Percentiles rank a stretch among this genome's conserved stretches.
phyloP scores from a whole-genome alignment of 2,329 filamentous ascomycete species.

The Aspergillus nomiae region DNA sequence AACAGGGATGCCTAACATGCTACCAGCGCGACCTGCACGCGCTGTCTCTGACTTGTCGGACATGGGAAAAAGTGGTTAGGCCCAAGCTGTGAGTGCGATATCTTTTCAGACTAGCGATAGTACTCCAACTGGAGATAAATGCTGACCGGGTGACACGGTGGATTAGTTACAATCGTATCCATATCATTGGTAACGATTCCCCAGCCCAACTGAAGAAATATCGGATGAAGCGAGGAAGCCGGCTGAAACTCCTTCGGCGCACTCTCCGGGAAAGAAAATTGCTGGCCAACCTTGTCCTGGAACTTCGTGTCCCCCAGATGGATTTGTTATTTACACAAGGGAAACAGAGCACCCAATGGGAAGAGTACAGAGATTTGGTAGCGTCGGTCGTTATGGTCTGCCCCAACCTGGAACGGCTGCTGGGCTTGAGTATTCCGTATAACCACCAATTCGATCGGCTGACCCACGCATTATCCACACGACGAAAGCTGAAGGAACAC shows the following conservation, averaged over 20 bases:
- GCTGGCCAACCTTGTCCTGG: conserved; percentile 55
- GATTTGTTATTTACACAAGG: conserved; percentile 44
- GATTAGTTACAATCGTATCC: conserved; percentile 51
- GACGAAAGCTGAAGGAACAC: conserved; percentile 56
- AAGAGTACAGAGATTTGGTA: conserved; percentile 54
- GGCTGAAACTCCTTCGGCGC: conserved; percentile 56
- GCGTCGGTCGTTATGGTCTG: conserved; percentile 62
- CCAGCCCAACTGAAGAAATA: conserved; percentile 50
- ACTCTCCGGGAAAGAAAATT: conserved; percentile 55
- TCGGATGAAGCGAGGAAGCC: conserved; percentile 51
- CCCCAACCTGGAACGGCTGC: conserved; percentile 57
- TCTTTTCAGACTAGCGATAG: not conserved
- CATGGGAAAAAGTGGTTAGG: conserved; percentile 58
- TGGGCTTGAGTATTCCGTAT: conserved; percentile 57
- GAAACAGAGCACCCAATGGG: conserved; percentile 43
- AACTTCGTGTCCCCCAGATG: conserved; percentile 56
- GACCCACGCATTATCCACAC: conserved; percentile 58
- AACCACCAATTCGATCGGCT: conserved; percentile 57
- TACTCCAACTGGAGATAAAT: conserved; percentile 9
- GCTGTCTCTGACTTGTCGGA: conserved; percentile 56
- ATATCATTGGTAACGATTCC: conserved; percentile 52
- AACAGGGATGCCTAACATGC: conserved; percentile 54
- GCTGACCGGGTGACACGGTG: conserved; percentile 12
- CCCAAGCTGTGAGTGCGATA: conserved; percentile 50
- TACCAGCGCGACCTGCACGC: conserved; percentile 57